Percentiles rank a stretch among this genome's conserved stretches.
Conservation (phyloP, 108 stramenopile species). For the Cylindrotheca closterium region DNA sequence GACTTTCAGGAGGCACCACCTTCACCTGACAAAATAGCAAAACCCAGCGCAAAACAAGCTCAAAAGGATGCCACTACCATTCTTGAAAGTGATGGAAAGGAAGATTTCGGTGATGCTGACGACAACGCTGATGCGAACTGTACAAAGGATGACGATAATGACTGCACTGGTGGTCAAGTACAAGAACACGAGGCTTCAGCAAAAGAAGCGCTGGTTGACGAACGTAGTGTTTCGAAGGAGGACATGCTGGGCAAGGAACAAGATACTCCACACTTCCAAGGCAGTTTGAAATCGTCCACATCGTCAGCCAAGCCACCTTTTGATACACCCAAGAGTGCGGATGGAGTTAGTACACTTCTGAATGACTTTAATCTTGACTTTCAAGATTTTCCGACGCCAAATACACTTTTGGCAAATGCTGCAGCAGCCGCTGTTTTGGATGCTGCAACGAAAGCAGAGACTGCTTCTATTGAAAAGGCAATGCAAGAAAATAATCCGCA, state of each 20-base stretch:
- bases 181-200: background rate
- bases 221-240: background rate
- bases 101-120: too few species aligned
- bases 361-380: background rate
- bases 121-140: background rate
- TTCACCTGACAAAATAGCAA: background rate
- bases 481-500: background rate
- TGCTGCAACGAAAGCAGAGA: too few species aligned
- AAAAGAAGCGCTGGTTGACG: background rate
- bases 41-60: background rate
- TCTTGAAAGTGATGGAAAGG: too few species aligned
- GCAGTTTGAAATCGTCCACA: too few species aligned
- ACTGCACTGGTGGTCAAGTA: background rate
- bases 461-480: too few species aligned
- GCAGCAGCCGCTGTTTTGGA: too few species aligned
- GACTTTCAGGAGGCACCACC: slow-evolving; percentile 25
- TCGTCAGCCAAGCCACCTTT: too few species aligned
- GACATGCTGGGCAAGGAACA: too few species aligned
- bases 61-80: background rate
- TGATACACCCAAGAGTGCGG: background rate
- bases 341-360: background rate
- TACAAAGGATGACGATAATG: background rate
- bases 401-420: too few species aligned
- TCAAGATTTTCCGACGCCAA: background rate
- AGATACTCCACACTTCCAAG: too few species aligned